phyloP scores from a whole-genome alignment of 164 flowering plant species.

The Macadamia integrifolia region DNA sequence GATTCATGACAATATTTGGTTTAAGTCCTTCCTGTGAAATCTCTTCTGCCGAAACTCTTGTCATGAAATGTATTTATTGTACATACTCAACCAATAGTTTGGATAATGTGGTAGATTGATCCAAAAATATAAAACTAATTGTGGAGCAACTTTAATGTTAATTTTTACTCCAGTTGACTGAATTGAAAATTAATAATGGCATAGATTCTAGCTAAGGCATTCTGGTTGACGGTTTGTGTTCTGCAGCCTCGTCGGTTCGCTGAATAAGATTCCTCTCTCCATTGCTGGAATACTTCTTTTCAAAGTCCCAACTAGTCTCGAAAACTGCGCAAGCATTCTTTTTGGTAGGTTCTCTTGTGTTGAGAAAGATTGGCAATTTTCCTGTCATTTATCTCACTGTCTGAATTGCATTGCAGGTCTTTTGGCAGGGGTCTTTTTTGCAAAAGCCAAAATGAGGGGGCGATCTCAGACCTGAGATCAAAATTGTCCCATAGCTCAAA shows the following conservation, averaged over 20 bases:
- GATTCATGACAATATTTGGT: background rate
- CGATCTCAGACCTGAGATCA: constrained; percentile 32
- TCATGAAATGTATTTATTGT: too few relatives aligned
- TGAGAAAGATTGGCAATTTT: background rate
- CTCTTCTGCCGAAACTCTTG: background rate
- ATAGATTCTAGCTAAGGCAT: background rate
- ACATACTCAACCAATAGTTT: background rate
- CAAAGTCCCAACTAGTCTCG: constrained; percentile 91
- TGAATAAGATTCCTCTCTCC: constrained; percentile 94
- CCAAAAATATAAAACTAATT: background rate
- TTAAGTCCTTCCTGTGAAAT: background rate
- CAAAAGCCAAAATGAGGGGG: constrained; percentile 74
- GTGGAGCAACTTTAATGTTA: too few relatives aligned
- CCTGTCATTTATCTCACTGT: background rate
- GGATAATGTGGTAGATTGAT: background rate
- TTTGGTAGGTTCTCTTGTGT: constrained; percentile 51
- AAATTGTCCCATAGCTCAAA: too few relatives aligned
- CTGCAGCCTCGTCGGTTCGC: constrained; percentile 94
- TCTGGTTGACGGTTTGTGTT: constrained; percentile 8
- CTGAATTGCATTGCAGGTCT: constrained; percentile 46
- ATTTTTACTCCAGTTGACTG: too few relatives aligned
- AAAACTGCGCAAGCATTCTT: constrained; percentile 86
- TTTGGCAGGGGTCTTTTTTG: constrained; percentile 86
- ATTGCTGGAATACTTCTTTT: constrained; percentile 83
- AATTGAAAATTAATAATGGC: background rate